These are phyloP conservation scores for Alternaria triticina DNA, from an alignment of 2,329 filamentous ascomycete species.

Conservation along the genomic window DNA sequence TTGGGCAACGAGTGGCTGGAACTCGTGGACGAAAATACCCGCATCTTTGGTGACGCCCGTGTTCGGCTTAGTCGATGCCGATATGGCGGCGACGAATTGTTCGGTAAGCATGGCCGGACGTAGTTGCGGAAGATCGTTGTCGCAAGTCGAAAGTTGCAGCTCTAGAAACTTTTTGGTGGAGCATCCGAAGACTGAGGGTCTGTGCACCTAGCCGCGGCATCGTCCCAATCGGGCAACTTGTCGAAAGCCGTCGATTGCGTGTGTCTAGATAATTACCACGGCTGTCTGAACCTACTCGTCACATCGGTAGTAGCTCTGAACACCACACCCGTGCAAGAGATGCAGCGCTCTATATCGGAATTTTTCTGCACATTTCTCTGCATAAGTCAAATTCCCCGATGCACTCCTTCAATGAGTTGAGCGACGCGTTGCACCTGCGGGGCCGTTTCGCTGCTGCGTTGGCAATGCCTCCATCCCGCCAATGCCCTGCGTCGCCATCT, in stretches of 20 bases:
- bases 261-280: neutral
- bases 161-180: slow-evolving; percentile 22
- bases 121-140: slow-evolving; percentile 2
- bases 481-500: neutral
- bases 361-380: neutral
- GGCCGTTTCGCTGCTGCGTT: neutral
- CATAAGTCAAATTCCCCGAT: neutral
- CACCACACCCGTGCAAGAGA: neutral
- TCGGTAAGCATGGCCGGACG: slow-evolving; percentile 56
- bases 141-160: slow-evolving; percentile 4
- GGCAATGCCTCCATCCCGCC: neutral
- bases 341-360: neutral
- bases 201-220: slow-evolving; percentile 8
- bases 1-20: slow-evolving; percentile 78
- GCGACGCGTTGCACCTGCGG: neutral
- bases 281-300: neutral
- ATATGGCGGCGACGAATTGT: slow-evolving; percentile 57
- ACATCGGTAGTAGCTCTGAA: neutral
- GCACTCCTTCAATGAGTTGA: neutral
- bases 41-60: slow-evolving; percentile 72
- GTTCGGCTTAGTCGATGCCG: slow-evolving; percentile 50
- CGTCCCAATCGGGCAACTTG: neutral
- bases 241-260: neutral
- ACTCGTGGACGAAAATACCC: slow-evolving; percentile 83
- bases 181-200: neutral